These are phyloP conservation scores for Gymnopilus dilepis DNA, from an alignment of 768 basidiomycete species.

Conservation along the genomic window DNA sequence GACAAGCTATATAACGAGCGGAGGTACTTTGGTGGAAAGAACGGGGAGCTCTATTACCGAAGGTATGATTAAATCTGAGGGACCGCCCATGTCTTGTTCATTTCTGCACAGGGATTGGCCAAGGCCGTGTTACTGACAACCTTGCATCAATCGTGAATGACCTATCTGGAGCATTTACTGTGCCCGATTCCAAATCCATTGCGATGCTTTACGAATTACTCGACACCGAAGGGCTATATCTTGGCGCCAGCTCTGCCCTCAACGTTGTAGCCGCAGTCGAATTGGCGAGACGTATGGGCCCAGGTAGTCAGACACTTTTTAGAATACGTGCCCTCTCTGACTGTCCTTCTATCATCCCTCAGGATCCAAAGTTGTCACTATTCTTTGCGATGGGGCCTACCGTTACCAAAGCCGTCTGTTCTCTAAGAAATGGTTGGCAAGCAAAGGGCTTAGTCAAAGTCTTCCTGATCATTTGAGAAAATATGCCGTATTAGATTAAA, in stretches of 20 bases:
- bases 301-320: constrained; percentile 54
- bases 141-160: constrained; percentile 80
- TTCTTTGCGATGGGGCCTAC: constrained; percentile 95
- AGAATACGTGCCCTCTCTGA: not conserved
- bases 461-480: constrained; percentile 88
- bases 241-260: constrained; percentile 92
- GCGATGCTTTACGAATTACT: constrained; percentile 93
- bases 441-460: constrained; percentile 75
- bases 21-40: constrained; percentile 77
- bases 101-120: constrained; percentile 79
- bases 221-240: constrained; percentile 90
- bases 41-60: constrained; percentile 91
- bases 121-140: constrained; percentile 94
- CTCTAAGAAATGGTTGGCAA: constrained; percentile 88
- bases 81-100: not conserved
- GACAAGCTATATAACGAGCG: constrained; percentile 80
- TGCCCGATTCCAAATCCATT: constrained; percentile 89
- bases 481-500: constrained; percentile 83
- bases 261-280: constrained; percentile 95
- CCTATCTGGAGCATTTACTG: constrained; percentile 81
- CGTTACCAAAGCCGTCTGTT: constrained; percentile 96
- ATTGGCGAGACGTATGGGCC: constrained; percentile 83
- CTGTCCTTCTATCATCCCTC: constrained; percentile 5
- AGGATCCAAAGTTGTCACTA: constrained; percentile 87
- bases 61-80: constrained; percentile 51